phyloP scores from a whole-genome alignment of 768 basidiomycete species.

The Hortiboletus campestris region DNA sequence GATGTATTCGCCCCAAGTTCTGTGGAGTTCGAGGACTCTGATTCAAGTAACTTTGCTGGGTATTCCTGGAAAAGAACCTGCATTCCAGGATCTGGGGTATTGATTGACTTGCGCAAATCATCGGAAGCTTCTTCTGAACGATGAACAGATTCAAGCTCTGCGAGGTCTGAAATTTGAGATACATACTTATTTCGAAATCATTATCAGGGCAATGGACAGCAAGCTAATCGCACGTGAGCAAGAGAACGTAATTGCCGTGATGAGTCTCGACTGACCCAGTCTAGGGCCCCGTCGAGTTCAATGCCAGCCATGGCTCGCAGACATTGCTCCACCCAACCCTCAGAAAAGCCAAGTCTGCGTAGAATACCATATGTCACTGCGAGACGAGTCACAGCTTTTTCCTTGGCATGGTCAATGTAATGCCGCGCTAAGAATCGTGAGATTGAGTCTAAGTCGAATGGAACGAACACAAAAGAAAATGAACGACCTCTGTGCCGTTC shows the following conservation, averaged over 20 bases:
- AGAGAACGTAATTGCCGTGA: not conserved
- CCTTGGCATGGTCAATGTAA: constrained; percentile 54
- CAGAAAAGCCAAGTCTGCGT: constrained; percentile 71
- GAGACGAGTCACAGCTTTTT: constrained; percentile 68
- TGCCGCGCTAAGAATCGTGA: constrained; percentile 5
- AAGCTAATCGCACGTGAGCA: constrained; percentile 45
- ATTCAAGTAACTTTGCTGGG: not conserved
- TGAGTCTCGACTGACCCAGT: constrained; percentile 66
- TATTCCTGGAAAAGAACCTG: not conserved
- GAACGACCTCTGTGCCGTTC: constrained; percentile 29
- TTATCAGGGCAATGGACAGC: constrained; percentile 60
- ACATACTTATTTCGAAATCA: constrained; percentile 45
- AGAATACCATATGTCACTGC: constrained; percentile 82
- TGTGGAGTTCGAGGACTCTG: constrained; percentile 7
- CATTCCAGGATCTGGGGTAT: constrained; percentile 2
- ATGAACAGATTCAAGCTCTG: constrained; percentile 1
- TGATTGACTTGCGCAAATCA: constrained; percentile 6
- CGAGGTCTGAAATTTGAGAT: not conserved
- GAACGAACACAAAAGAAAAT: not conserved
- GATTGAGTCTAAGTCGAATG: constrained; percentile 8
- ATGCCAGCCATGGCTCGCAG: constrained; percentile 59
- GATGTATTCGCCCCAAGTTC: constrained; percentile 43
- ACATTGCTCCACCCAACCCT: constrained; percentile 69
- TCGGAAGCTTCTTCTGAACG: constrained; percentile 14
- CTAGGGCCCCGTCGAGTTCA: constrained; percentile 84